These are phyloP conservation scores for Pythium utonaiense DNA, from an alignment of 352 stramenopile species.

Conservation along the genomic window DNA sequence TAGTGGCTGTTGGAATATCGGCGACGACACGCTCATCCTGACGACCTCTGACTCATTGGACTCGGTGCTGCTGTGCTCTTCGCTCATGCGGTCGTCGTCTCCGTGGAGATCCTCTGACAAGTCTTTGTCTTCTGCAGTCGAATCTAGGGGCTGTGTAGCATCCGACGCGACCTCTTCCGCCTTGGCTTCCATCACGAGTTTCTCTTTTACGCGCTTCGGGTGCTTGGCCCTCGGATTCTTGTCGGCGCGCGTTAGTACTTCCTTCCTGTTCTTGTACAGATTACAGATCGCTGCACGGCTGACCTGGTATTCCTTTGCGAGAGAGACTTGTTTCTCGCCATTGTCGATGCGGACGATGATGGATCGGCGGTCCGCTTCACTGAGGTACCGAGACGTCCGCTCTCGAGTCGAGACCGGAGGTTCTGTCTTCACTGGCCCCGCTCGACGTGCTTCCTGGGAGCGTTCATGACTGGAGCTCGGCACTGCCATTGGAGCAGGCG, in stretches of 20 bases:
- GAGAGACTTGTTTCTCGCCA: constrained; percentile 26
- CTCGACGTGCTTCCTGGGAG: background rate
- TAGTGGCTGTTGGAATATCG: background rate
- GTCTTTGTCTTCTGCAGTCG: constrained; percentile 8
- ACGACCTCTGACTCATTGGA: constrained; percentile 3
- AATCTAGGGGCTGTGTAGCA: background rate
- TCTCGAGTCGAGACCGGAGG: background rate
- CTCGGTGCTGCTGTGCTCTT: constrained; percentile 18
- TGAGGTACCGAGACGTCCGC: constrained; percentile 42
- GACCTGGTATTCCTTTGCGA: constrained; percentile 31
- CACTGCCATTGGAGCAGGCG: background rate
- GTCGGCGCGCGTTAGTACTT: constrained; percentile 19
- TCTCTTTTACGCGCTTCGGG: constrained; percentile 4
- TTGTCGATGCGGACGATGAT: constrained; percentile 29
- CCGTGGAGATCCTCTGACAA: constrained; percentile 2
- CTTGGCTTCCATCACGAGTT: background rate
- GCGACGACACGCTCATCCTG: background rate
- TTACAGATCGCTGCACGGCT: constrained; percentile 32
- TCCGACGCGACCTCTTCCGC: background rate
- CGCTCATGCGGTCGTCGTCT: constrained; percentile 18
- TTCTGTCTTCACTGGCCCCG: constrained; percentile 1
- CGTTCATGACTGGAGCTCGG: background rate
- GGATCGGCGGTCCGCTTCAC: constrained; percentile 32
- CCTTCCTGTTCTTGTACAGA: constrained; percentile 31
- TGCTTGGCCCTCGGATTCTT: constrained; percentile 19